Base-by-base conservation (phyloP, 176 grass and related monocot species). In the Lolium multiflorum region DNA sequence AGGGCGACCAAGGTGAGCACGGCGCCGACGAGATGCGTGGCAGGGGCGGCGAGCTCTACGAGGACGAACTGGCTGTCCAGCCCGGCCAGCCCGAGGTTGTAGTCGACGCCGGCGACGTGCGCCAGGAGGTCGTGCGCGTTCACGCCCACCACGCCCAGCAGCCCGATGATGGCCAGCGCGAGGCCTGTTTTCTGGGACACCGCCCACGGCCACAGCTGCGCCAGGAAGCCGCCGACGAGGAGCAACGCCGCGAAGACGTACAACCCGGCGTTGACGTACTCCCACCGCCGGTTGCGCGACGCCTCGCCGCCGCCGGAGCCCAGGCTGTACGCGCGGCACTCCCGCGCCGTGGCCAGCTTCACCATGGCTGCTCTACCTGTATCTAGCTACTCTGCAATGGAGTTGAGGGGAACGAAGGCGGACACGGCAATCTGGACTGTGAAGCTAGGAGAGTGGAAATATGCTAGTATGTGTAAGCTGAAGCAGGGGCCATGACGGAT, bases 101-200 rank as follows among this genome's bases (percentile, higher is more conserved):
- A 94, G 26, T 94, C 96, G 49, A 96, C 83, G n/a, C 90, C 96
- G 52, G 84, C 88, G 83, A 86, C 11, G 64, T 98, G 93, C 1
- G 96, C 93, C 13, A 88, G 55, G 75, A 94, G 92, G 82, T 98
- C 93, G 59, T 98, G 96, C 46, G 52, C 82, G 81, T 96, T 98
- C 13, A 88, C 86, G 16, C 41, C 60, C 8, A 89, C 15, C 35
- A 94, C 13, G 26, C 71, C 31, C 11, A 77, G 3, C 20, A 98
- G 70, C 12, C 87, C 88, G 20, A 89, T 22, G 15, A 90, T 82
- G 18, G 89, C 39, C 76, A 86, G 77, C 0, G 80, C 88, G 64
- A 98, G 92, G 24, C 86, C 90, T 1, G 84, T n/a, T 31, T 87
- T 80, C 62, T 22, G 20, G 10, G 83, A 39, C 46, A 74, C 43